Evolutionary conservation across 495 filamentous ascomycete genomes (phyloP).

Genomic region (Penicillium desertorum): DNA sequence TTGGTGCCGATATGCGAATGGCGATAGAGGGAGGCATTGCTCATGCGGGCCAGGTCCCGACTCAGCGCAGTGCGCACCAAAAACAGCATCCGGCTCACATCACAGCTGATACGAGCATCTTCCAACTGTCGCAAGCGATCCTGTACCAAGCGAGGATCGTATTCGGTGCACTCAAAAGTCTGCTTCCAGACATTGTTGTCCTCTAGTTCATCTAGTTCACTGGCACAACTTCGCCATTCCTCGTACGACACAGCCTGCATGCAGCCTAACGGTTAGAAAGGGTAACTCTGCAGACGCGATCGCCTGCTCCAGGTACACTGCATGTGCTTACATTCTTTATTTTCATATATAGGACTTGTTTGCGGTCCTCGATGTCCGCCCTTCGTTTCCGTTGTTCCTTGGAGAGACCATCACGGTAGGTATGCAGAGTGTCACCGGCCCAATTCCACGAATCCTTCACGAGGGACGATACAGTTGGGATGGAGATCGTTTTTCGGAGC

Average conservation of each 20-base stretch:
- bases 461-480: constrained; percentile 39
- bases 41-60: constrained; percentile 83
- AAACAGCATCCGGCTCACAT: constrained; percentile 74
- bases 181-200: constrained; percentile 80
- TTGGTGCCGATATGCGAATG: constrained; percentile 88
- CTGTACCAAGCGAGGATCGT: constrained; percentile 66
- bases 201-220: constrained; percentile 78
- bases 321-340: constrained; percentile 56
- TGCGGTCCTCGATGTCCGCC: constrained; percentile 55
- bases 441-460: constrained; percentile 39
- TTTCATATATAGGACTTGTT: constrained; percentile 60
- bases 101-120: constrained; percentile 69
- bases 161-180: constrained; percentile 63
- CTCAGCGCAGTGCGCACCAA: constrained; percentile 78
- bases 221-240: constrained; percentile 64
- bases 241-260: constrained; percentile 61
- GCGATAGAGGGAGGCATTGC: constrained; percentile 75
- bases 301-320: constrained; percentile 7
- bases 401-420: constrained; percentile 57
- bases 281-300: constrained; percentile 19
- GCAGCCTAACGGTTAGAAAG: constrained; percentile 16
- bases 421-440: constrained; percentile 49
- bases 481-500: constrained; percentile 31
- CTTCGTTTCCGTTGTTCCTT: constrained; percentile 52
- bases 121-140: constrained; percentile 70